Base-by-base conservation (phyloP, 441 rosid species). In the Euphorbia celastroides region DNA sequence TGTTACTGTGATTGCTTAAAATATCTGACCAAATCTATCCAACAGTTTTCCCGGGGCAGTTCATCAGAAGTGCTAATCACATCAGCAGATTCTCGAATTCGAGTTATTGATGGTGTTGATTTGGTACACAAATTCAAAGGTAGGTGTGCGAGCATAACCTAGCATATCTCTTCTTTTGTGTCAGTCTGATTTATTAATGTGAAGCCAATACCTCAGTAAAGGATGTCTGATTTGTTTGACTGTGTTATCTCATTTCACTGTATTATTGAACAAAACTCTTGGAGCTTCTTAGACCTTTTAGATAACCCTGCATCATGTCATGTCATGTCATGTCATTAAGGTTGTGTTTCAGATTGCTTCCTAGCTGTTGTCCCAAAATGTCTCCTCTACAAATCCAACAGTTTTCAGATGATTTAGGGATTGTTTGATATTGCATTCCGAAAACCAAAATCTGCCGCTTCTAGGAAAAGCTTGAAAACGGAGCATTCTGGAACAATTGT, bases 111-210 rank as follows among this genome's bases (percentile, higher is more conserved):
- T 46, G 89, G 88, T 62, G 76, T 78, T 75, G 96, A 94, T 77
- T 77, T 94, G 72, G 88, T 91, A 74, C 96, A 91, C 84, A 91
- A 91, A 74, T 88, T 91, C 76, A 94, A 91, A 86, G 99, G 99
- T 89, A 71, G 74, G 60, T 61, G 67, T 58, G 22, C 26, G 64
- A 63, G 56, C 22, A 31, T 66, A 8, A 22, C 44, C 9, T 36
- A 7, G 42, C 11, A 36, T 7, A 34, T 34, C 38, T 34, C n/a
- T n/a, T n/a, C n/a, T n/a, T n/a, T n/a, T n/a, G n/a, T n/a, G n/a
- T n/a, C n/a, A n/a, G 10, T 22, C 27, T 36, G 48, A 51, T n/a
- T 48, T 64, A 26, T 30, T 23, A 20, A 60, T 19, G 2, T 63
- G 42, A 16, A 8, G 12, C 27, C 32, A 41, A 56, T 25, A 25